Evolutionary conservation across 2,329 filamentous ascomycete species (phyloP).

Genomic region (Colletotrichum euphorbiae): DNA sequence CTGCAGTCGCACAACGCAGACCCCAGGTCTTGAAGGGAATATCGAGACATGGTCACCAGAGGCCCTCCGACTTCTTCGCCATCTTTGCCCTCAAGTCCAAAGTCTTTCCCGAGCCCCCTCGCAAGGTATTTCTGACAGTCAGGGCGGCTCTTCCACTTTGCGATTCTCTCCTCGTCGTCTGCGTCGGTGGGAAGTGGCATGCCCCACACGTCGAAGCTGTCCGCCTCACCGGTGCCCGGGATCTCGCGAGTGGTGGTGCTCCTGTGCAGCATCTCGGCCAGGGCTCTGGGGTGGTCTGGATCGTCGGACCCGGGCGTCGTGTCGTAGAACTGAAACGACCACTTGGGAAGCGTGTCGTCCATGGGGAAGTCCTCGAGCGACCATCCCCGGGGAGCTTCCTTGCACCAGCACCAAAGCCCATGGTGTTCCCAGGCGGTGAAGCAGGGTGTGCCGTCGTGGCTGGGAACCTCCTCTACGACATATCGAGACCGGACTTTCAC

Average conservation of each 20-base stretch:
- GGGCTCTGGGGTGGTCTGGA: not conserved
- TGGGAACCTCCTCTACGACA: conserved; percentile 19
- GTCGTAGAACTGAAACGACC: conserved; percentile 31
- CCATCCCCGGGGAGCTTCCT: not conserved
- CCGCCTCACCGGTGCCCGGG: not conserved
- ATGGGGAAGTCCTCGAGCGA: not conserved
- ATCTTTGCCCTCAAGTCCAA: too few relatives aligned
- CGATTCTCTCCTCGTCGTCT: not conserved
- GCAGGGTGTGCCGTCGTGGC: conserved; percentile 17
- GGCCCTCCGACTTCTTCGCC: too few relatives aligned
- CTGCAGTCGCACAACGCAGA: too few relatives aligned
- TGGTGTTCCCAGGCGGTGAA: conserved; percentile 21
- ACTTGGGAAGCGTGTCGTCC: not conserved
- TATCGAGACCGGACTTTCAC: not conserved
- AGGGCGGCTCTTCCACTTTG: not conserved
- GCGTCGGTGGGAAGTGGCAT: conserved; percentile 8
- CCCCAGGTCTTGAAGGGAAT: too few relatives aligned
- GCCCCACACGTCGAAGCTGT: conserved; percentile 25
- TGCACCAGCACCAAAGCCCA: not conserved
- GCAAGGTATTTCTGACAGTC: too few relatives aligned
- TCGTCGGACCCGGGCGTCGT: conserved; percentile 9
- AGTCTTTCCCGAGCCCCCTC: too few relatives aligned
- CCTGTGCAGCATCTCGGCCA: conserved; percentile 5
- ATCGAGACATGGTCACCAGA: too few relatives aligned
- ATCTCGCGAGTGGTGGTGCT: conserved; percentile 4